Evolutionary conservation across 352 stramenopile species (phyloP), one percentile per base, ranked within the genome.

Genomic region (Phytophthora kernoviae): DNA sequence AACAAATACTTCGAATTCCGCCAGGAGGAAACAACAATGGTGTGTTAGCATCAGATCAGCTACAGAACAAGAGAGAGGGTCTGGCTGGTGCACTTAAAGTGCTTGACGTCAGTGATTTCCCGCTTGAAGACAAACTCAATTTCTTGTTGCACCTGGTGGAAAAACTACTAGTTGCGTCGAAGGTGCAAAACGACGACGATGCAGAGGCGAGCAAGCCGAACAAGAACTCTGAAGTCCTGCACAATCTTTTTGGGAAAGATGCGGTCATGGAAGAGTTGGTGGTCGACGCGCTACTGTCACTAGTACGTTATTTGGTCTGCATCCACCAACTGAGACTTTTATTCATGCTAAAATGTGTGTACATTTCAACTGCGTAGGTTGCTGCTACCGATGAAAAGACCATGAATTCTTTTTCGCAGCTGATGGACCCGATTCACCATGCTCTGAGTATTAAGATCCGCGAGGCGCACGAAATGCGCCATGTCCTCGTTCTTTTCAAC

Each of bases 381-480:
- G 52, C 65, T 39, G 71, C 73, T 22, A 82, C 68, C 1, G 70
- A 90, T 24, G 61, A 83, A 44, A 88, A 87, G 48, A 79, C 65
- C 0, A 68, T 90, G 32, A 81, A 85, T 50, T 65, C 73, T 0
- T 79, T 87, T 59, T 82, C 74, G 2, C 68, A 80, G 20, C 41
- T 84, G 14, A 77, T 93, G 65, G 73, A 79, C 26, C 69, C 77
- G 20, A 73, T 95, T 17, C 81, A 93, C 27, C 55, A 74, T 42
- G 72, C 79, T n/a, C 68, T 93, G 2, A 75, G 82, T 37, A 70
- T 73, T 32, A 92, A 92, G 49, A 87, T 95, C 10, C 67, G 72
- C 14, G 70, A 86, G 32, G 86, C 81, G 2, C 88, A 93, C 52
- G 73, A 90, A 54, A 90, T 95, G 80, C 73, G 73, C 34, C 81